These are phyloP conservation scores for Inosperma sp. DNA, from an alignment of 768 basidiomycete genomes.

Conservation along the genomic window DNA sequence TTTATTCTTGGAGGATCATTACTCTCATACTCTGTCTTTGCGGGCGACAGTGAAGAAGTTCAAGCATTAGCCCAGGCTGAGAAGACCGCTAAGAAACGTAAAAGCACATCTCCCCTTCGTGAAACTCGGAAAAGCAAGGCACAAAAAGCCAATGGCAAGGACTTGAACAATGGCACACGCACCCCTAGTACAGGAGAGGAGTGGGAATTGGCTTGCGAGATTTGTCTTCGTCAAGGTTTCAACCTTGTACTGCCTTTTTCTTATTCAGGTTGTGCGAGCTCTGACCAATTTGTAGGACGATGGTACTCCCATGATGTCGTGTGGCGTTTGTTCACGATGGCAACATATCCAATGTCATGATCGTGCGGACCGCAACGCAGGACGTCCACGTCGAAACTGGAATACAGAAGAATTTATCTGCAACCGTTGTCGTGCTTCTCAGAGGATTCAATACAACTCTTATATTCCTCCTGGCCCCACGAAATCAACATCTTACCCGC, in stretches of 20 bases:
- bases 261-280: neutral
- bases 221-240: slow-evolving; percentile 67
- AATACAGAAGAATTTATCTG: slow-evolving; percentile 81
- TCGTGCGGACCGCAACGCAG: slow-evolving; percentile 55
- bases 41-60: neutral
- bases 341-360: slow-evolving; percentile 90
- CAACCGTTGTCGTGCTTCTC: slow-evolving; percentile 42
- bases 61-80: slow-evolving; percentile 5
- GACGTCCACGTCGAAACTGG: slow-evolving; percentile 75
- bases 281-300: slow-evolving; percentile 55
- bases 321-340: slow-evolving; percentile 80
- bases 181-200: slow-evolving; percentile 56
- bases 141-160: slow-evolving; percentile 18
- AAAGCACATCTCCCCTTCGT: neutral
- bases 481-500: slow-evolving; percentile 13
- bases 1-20: neutral
- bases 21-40: neutral
- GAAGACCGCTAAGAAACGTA: slow-evolving; percentile 6
- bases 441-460: slow-evolving; percentile 8
- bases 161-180: slow-evolving; percentile 42
- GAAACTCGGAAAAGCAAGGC: slow-evolving; percentile 10
- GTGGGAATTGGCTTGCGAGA: slow-evolving; percentile 88
- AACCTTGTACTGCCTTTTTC: slow-evolving; percentile 55
- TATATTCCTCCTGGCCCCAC: neutral
- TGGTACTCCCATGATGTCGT: slow-evolving; percentile 72